Evolutionary conservation across 2,329 filamentous ascomycete genomes (phyloP).

Genomic region (Fusarium udum): DNA sequence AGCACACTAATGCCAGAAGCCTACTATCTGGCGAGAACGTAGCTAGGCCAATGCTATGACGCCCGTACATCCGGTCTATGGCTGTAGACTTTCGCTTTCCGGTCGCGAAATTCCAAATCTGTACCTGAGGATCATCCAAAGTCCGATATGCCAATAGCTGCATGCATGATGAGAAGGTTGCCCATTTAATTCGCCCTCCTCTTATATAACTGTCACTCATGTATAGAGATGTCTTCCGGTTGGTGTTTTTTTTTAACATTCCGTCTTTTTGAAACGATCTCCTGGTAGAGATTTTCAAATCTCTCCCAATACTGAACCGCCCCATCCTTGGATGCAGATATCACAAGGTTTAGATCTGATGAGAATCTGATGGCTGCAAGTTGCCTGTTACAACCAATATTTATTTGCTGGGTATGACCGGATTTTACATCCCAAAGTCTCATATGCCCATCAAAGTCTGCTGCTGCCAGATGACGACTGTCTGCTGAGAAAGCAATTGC

Average conservation of each 20-base stretch:
- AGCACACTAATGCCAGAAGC: accelerated
- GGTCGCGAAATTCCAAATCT: neutral
- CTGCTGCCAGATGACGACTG: neutral
- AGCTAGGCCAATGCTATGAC: no score
- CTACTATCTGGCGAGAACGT: neutral
- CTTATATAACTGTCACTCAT: no score
- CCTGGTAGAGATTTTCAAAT: accelerated
- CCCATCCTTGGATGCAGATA: accelerated
- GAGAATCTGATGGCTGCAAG: neutral
- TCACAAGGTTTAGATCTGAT: neutral
- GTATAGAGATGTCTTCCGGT: no score
- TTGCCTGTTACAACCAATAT: accelerated
- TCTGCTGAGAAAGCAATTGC: accelerated
- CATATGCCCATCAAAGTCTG: accelerated
- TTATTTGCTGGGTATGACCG: accelerated
- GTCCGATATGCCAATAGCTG: neutral
- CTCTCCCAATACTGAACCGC: neutral
- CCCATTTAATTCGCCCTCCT: neutral
- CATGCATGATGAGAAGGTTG: neutral
- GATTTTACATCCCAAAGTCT: neutral
- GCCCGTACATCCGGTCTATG: no score
- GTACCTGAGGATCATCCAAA: accelerated
- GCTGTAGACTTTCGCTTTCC: neutral
- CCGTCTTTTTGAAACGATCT: accelerated
- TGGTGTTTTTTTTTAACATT: no score